Conservation (phyloP, 305 asterid species). For the Solanum hybrid region DNA sequence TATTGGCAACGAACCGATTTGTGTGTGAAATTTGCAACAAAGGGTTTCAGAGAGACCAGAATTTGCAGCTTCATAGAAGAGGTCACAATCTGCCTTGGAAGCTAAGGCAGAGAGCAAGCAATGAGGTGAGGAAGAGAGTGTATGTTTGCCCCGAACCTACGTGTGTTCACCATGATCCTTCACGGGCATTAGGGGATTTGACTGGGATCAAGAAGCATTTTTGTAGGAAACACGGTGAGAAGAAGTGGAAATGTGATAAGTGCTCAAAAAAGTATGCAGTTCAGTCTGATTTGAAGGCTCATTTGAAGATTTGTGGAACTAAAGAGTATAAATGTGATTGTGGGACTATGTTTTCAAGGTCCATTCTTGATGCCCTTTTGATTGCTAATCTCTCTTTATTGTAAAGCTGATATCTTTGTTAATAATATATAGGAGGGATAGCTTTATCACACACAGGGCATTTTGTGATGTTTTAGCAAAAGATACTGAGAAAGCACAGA, state of each 20-base stretch:
- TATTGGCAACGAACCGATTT: conserved; percentile 47
- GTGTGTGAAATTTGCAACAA: conserved; percentile 56
- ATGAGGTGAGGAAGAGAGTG: conserved; percentile 44
- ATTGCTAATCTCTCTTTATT: neutral
- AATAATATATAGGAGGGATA: conserved; percentile 47
- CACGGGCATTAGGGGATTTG: conserved; percentile 66
- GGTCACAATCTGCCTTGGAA: conserved; percentile 70
- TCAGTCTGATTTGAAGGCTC: conserved; percentile 74
- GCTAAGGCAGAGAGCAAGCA: conserved; percentile 46
- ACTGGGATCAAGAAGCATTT: conserved; percentile 75
- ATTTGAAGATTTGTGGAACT: conserved; percentile 67
- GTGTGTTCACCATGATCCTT: conserved; percentile 65
- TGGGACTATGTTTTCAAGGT: conserved; percentile 71
- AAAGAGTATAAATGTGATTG: conserved; percentile 65
- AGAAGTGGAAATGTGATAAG: conserved; percentile 65
- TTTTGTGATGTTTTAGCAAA: conserved; percentile 65
- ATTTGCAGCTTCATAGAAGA: conserved; percentile 53
- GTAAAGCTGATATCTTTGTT: neutral
- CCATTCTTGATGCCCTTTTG: neutral
- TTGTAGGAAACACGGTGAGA: conserved; percentile 69
- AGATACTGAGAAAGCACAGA: conserved; percentile 47
- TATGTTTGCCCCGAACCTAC: conserved; percentile 62
- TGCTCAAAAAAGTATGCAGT: conserved; percentile 66
- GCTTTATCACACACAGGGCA: conserved; percentile 68
- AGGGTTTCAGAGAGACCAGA: conserved; percentile 69